Base-by-base conservation (phyloP, 441 rosid genomes). In the Kokia cookei region DNA sequence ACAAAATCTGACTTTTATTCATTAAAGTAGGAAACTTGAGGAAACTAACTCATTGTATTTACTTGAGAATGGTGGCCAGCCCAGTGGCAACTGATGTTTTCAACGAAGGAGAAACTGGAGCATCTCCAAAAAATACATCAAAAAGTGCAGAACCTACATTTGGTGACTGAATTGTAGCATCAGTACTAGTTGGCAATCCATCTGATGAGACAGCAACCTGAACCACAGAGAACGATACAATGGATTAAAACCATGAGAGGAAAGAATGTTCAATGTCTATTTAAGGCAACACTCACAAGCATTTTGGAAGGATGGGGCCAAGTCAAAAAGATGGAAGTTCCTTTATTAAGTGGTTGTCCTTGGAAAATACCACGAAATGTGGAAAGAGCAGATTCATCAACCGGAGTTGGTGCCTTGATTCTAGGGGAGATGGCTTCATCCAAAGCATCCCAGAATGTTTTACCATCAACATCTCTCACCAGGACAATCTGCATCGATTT, bases 391-490 rank as follows among this genome's bases (percentile, higher is more conserved):
- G 90, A 80, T 74, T 81, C 78, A 79, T 94, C 98, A 27, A 62
- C 74, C 3, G 88, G 75, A 13, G 88, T 77, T 3, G 81, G 90
- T 43, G 85, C 76, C 77, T 82, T 87, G 72, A 94, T 85, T 82
- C 92, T 85, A 13, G 92, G 97, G 57, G 96, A 79, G 22, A 93
- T 79, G 65, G 93, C 90, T 71, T 87, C 92, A 73, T 91, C 89
- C 69, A 94, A 78, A 72, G 97, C 97, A 81, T 88, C 94, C 97
- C 97, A 94, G 71, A 92, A 94, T 65, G 97, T 92, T 84, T 92
- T 91, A 37, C 97, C 99, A 81, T 92, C 97, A 43, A 94, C 84
- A 73, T 92, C 96, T 82, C 99, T 90, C 57, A 94, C 96, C 59
- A 94, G 92, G 75, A 89, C 89, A 78, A 91, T 91, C 92, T 85